Base-by-base conservation (phyloP, 2,329 filamentous ascomycete genomes). In the Aspergillus flavus region DNA sequence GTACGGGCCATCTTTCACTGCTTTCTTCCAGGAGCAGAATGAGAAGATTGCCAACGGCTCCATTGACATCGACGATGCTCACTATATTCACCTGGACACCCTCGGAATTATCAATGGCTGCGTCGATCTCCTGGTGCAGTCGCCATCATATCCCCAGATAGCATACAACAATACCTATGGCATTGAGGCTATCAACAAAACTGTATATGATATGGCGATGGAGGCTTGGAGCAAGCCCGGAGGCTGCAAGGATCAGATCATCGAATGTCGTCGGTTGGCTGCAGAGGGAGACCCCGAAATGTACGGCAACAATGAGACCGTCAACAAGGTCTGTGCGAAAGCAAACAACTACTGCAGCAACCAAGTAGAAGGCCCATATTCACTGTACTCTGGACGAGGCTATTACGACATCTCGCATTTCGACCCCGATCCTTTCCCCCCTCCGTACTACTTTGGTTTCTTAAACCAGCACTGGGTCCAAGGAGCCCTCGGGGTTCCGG, bases 141-240 rank as follows among this genome's bases (percentile, higher is more conserved):
- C 78, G 61, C 79, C 80, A 1, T 78, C 76, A 36, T 86, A 85
- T 66, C 79, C 83, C 2, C 73, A 82, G 2, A 83, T 86, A 67
- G 81, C 85, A 0, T 84, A 82, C 72, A 85, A 87, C 72, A 88
- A 88, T 65, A 86, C 85, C 2, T 89, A 88, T 64, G 82, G 81
- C n/a, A 79, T 88, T 45, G 68, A 83, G 61, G 76, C 81, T 1
- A 80, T 85, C 68, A 84, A 84, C 64, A 71, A 83, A 54, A 80
- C 80, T 5, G 72, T 80, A 6, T 83, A 84, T 61, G 74, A 83
- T 2, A 68, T 72, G n/a, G 81, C 81, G 3, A 70, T 85, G 14
- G 68, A 83, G 26, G 76, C 79, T 7, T 81, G 82, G 62, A 78
- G 79, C 57, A 75, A 76, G 7, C 73, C 78, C 0, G 81, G 79